A percentile compares a stretch with the other conserved stretches of the same genome.
Evolutionary conservation across 202 grass and related monocot genomes (phyloP).

Genomic region (Zizania palustris): DNA sequence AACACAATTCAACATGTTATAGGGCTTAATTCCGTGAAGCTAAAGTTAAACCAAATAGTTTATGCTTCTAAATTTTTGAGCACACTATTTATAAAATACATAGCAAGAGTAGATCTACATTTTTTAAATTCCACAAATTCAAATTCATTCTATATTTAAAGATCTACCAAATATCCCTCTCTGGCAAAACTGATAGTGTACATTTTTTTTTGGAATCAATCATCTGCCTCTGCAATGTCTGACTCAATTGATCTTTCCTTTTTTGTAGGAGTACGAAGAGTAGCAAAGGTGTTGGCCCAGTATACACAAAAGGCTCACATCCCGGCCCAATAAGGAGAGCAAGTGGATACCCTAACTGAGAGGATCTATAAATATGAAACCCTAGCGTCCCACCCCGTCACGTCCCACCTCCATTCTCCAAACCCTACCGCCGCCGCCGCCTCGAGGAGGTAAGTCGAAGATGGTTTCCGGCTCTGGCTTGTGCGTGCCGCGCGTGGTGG

Average conservation of each 20-base stretch:
- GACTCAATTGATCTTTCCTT: too few species aligned
- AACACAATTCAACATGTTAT: too few species aligned
- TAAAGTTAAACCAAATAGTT: too few species aligned
- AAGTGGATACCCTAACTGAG: conserved; percentile 12
- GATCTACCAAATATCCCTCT: too few species aligned
- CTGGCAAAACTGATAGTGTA: too few species aligned
- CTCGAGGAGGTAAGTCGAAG: conserved; percentile 32
- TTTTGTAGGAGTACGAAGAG: not conserved
- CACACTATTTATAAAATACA: too few species aligned
- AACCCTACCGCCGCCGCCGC: conserved; percentile 51
- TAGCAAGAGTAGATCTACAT: too few species aligned
- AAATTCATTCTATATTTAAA: too few species aligned
- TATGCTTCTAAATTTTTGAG: too few species aligned
- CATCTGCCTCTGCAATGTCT: not conserved
- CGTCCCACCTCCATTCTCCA: conserved; percentile 34
- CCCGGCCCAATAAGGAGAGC: not conserved
- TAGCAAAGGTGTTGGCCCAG: not conserved
- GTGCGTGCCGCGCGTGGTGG: conserved; percentile 65
- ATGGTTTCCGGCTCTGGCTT: conserved; percentile 96
- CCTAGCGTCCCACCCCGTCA: not conserved
- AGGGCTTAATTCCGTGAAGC: too few species aligned
- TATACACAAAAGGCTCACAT: not conserved
- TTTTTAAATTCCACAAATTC: too few species aligned
- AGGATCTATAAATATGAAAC: conserved; percentile 47
- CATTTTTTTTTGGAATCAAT: not conserved